These are phyloP conservation scores for Annulohypoxylon moriforme DNA, from an alignment of 495 filamentous ascomycete species.

Conservation along the genomic window DNA sequence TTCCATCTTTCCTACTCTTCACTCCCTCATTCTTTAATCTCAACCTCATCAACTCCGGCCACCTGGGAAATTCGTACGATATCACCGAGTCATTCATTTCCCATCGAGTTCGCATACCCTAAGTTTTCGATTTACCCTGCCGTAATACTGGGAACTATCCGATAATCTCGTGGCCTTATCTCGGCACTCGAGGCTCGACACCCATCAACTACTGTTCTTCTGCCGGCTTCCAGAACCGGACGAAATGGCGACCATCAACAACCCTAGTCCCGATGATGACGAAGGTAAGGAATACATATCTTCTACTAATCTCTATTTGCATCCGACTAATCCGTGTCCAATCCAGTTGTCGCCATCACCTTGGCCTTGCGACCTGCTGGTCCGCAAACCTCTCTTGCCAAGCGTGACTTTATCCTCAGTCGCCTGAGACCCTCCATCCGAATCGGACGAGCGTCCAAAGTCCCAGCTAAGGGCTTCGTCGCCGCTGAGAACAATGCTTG, in stretches of 20 bases:
- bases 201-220: neutral
- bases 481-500: constrained; percentile 69
- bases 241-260: constrained; percentile 22
- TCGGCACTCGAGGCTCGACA: constrained; percentile 24
- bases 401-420: constrained; percentile 50
- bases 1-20: constrained; percentile 14
- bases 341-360: constrained; percentile 37
- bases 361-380: constrained; percentile 27
- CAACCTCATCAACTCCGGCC: constrained; percentile 13
- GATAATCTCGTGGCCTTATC: constrained; percentile 10
- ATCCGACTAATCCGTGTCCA: neutral
- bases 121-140: neutral
- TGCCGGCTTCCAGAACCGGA: neutral
- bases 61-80: constrained; percentile 1
- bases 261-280: neutral
- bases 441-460: constrained; percentile 57
- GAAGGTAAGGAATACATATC: constrained; percentile 21
- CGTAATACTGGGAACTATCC: constrained; percentile 7
- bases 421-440: constrained; percentile 33
- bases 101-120: constrained; percentile 6
- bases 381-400: constrained; percentile 1
- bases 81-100: constrained; percentile 6
- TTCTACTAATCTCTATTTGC: neutral
- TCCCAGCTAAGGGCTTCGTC: constrained; percentile 53
- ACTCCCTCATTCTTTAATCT: constrained; percentile 35